Percentiles rank a stretch among this genome's conserved stretches.
phyloP scores from a whole-genome alignment of 495 filamentous ascomycete species.

The Terfezia boudieri region DNA sequence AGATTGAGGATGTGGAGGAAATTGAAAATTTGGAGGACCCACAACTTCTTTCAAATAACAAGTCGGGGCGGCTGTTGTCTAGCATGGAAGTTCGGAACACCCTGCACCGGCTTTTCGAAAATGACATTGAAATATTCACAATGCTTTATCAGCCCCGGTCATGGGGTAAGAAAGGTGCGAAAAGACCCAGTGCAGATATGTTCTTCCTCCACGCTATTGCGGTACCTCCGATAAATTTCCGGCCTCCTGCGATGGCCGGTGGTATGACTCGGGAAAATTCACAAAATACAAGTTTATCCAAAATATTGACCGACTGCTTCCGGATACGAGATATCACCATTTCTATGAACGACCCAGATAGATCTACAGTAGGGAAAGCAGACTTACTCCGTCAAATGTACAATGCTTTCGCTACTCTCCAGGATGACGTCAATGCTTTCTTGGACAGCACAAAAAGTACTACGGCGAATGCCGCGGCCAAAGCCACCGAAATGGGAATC shows the following conservation, averaged over 20 bases:
- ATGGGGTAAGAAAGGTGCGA: slow-evolving; percentile 28
- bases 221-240: slow-evolving; percentile 77
- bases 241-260: slow-evolving; percentile 63
- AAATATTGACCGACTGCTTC: slow-evolving; percentile 48
- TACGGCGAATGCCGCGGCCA: slow-evolving; percentile 46
- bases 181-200: slow-evolving; percentile 41
- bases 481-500: slow-evolving; percentile 59
- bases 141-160: slow-evolving; percentile 64
- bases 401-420: slow-evolving; percentile 36
- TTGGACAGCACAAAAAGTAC: slow-evolving; percentile 74
- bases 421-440: slow-evolving; percentile 73
- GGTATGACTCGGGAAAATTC: slow-evolving; percentile 47
- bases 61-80: slow-evolving; percentile 12
- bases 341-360: slow-evolving; percentile 35
- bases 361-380: slow-evolving; percentile 21
- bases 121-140: slow-evolving; percentile 56
- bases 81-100: slow-evolving; percentile 24
- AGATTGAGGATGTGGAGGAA: slow-evolving; percentile 22
- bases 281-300: slow-evolving; percentile 60
- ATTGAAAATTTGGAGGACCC: slow-evolving; percentile 22
- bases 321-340: slow-evolving; percentile 32
- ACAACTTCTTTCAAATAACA: slow-evolving; percentile 22
- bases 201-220: slow-evolving; percentile 75
- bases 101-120: slow-evolving; percentile 59
- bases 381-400: slow-evolving; percentile 10